Conservation (phyloP, 495 filamentous ascomycete species). For the Hypoxylon fragiforme region DNA sequence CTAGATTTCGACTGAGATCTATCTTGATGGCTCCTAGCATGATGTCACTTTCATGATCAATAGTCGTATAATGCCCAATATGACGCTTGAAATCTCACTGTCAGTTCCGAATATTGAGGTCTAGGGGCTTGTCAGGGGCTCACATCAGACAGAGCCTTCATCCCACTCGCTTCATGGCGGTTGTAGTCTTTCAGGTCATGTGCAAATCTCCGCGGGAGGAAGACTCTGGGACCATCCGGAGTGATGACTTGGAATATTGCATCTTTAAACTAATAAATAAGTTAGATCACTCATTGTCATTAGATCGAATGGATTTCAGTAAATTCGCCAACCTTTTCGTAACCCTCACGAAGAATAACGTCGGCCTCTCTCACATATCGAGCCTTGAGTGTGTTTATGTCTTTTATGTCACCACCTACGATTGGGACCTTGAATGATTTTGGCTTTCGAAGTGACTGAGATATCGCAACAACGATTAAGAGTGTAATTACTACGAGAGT, state of each 20-base stretch:
- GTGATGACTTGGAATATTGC: constrained; percentile 49
- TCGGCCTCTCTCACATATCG: constrained; percentile 35
- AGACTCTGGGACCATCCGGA: constrained; percentile 38
- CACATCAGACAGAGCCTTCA: constrained; percentile 37
- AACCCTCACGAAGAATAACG: constrained; percentile 31
- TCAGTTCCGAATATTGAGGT: constrained; percentile 35
- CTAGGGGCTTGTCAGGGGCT: neutral
- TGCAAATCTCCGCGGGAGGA: constrained; percentile 49
- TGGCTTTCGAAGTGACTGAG: constrained; percentile 12
- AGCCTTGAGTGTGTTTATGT: constrained; percentile 21
- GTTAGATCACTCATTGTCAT: neutral
- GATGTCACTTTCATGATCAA: constrained; percentile 38
- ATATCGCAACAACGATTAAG: constrained; percentile 14
- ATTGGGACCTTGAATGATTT: constrained; percentile 27
- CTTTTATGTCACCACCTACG: constrained; percentile 18
- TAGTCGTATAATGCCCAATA: constrained; percentile 46
- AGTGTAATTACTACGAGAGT: constrained; percentile 10
- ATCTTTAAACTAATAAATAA: constrained; percentile 22
- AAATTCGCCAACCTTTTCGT: constrained; percentile 34
- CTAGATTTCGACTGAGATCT: constrained; percentile 50
- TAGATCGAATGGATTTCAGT: no score
- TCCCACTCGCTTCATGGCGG: constrained; percentile 44
- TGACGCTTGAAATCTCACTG: constrained; percentile 38
- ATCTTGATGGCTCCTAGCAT: constrained; percentile 47
- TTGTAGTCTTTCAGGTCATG: constrained; percentile 51